Conservation (phyloP, 495 filamentous ascomycete genomes). For the Halenospora varia region DNA sequence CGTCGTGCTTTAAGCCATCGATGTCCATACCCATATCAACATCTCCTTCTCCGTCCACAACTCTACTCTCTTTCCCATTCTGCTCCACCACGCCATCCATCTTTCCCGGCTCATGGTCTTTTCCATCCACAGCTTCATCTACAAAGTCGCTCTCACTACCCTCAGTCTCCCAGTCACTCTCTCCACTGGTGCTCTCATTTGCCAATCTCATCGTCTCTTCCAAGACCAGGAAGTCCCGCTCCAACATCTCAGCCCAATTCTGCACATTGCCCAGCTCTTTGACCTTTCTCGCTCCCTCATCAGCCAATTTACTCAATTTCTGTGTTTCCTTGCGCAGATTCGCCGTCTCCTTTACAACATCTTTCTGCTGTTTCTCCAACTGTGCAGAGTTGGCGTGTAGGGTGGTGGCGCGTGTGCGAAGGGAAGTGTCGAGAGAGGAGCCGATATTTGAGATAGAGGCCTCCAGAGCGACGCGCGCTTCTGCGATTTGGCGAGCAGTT, state of each 20-base stretch:
- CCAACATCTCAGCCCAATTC: constrained; percentile 97
- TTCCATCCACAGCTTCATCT: constrained; percentile 10
- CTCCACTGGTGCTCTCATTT: constrained; percentile 19
- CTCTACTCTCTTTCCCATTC: constrained; percentile 1
- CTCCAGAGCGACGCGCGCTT: constrained; percentile 72
- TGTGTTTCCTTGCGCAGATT: constrained; percentile 69
- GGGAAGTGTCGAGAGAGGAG: constrained; percentile 59
- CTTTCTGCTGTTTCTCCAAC: constrained; percentile 68
- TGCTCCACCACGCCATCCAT: constrained; percentile 7
- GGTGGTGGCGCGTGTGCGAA: constrained; percentile 67
- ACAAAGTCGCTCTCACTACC: constrained; percentile 25
- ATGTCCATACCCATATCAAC: constrained; percentile 17
- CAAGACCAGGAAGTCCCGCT: constrained; percentile 81
- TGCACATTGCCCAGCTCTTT: constrained; percentile 96
- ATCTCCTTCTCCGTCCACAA: constrained; percentile 22
- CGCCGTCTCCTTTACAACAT: constrained; percentile 59
- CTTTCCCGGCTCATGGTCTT: constrained; percentile 20
- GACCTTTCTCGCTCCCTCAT: constrained; percentile 63
- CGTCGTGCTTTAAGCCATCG: constrained; percentile 5
- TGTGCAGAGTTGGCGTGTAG: constrained; percentile 70
- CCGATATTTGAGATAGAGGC: constrained; percentile 75
- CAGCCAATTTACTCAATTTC: constrained; percentile 62
- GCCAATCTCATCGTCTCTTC: constrained; percentile 80
- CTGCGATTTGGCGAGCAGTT: constrained; percentile 33
- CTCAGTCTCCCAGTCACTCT: constrained; percentile 27